phyloP scores from a whole-genome alignment of 2,329 filamentous ascomycete genomes.

The Ceratocystis lukuohia region DNA sequence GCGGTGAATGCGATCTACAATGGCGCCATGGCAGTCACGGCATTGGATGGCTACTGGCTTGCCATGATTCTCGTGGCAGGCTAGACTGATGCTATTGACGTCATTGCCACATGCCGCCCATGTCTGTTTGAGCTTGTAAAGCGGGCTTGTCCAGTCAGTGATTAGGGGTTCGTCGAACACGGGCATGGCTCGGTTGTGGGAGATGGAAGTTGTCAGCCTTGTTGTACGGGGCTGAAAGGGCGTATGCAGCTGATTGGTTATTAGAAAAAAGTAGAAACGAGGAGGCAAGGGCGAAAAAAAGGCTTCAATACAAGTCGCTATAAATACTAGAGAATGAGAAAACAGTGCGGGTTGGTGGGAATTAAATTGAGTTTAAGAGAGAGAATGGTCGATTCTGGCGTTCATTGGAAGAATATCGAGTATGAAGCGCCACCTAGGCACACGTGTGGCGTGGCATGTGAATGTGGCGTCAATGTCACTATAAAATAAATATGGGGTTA shows the following conservation, averaged over 20 bases:
- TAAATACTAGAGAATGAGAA: too few species aligned
- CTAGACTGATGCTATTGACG: slow-evolving; percentile 31
- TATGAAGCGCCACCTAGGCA: background rate
- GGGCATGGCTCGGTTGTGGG: background rate
- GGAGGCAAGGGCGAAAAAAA: too few species aligned
- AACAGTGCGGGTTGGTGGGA: too few species aligned
- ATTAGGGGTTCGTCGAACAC: slow-evolving; percentile 15
- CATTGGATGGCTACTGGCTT: slow-evolving; percentile 35
- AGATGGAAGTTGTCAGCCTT: background rate
- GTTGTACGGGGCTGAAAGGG: background rate
- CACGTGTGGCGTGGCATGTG: background rate
- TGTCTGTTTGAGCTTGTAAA: slow-evolving; percentile 17
- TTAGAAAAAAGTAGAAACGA: too few species aligned
- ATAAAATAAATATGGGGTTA: too few species aligned
- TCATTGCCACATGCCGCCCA: slow-evolving; percentile 29
- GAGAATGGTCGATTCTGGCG: too few species aligned
- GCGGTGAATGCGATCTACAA: slow-evolving; percentile 34
- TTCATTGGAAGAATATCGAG: too few species aligned
- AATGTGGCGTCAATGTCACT: background rate
- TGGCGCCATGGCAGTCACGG: slow-evolving; percentile 34
- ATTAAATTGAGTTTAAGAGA: too few species aligned
- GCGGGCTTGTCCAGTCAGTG: slow-evolving; percentile 19
- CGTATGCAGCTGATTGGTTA: too few species aligned
- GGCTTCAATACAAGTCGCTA: too few species aligned
- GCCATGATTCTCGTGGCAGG: slow-evolving; percentile 33